Base-by-base conservation (phyloP, 2,329 filamentous ascomycete genomes). In the Arthroderma sp. region DNA sequence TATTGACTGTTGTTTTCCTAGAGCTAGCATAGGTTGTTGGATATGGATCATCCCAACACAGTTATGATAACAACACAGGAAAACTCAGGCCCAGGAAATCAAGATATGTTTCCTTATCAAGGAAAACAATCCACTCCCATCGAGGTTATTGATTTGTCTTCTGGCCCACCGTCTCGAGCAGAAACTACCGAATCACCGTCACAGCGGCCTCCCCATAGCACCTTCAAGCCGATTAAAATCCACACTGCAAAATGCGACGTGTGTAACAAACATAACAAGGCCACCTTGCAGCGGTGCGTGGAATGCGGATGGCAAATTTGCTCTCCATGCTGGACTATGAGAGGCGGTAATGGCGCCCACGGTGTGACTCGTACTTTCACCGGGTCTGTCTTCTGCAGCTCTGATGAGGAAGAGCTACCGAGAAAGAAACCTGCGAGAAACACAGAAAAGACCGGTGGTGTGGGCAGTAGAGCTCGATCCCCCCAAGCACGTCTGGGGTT, bases 171-270 rank as follows among this genome's bases (percentile, higher is more conserved):
- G 31, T 36, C 42, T 15, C 42, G 33, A 36, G 15, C 15, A 22
- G 41, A 43, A 5, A 37, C 41, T 11, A 31, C 15, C 10, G 27
- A 32, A 29, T 27, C 33, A 11, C 11, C 32, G 7, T 27, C 32
- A 4, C 29, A 29, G 29, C 41, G 7, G 28, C 4, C 41, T n/a
- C 39, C 42, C 27, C 53, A 57, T 44, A 52, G 47, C 5, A 47
- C 44, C 6, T 64, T 63, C 49, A 49, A 49, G n/a, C 42, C 50
- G 5, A 47, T 64, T 9, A 40, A 43, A 4, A 58, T 59, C 6
- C 57, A 59, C 44, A 65, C 61, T 0, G 61, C 60, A 1, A 63
- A 63, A 46, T 66, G 63, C 42, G 63, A 66, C 42, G 33, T 57
- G 2, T 66, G 63, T 51, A 56, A 60, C 33, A 40, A 42, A 1